Evolutionary conservation across 352 stramenopile genomes (phyloP).

Genomic region (Phytophthora constricta): DNA sequence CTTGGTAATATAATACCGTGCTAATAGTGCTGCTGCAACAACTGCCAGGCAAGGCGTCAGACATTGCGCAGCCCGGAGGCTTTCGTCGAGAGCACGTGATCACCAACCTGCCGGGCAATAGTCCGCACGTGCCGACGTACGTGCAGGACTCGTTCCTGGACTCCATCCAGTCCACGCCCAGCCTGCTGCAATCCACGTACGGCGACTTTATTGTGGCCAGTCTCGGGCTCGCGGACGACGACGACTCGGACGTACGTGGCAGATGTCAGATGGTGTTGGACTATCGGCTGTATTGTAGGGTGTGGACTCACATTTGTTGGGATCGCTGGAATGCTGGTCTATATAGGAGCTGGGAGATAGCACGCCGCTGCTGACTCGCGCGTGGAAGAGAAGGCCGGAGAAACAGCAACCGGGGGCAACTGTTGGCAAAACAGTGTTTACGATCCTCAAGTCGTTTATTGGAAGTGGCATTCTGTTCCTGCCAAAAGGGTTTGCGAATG

Average conservation of each 20-base stretch:
- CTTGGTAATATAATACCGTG: not conserved
- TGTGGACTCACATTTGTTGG: slow-evolving; percentile 12
- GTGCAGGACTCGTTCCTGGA: slow-evolving; percentile 62
- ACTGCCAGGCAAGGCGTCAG: slow-evolving; percentile 51
- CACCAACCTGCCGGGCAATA: slow-evolving; percentile 40
- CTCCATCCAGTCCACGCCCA: slow-evolving; percentile 42
- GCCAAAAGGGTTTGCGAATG: slow-evolving; percentile 70
- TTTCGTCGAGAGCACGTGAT: slow-evolving; percentile 69
- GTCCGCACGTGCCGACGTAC: slow-evolving; percentile 40
- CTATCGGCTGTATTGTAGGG: slow-evolving; percentile 8
- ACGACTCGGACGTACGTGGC: slow-evolving; percentile 44
- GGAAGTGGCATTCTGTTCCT: slow-evolving; percentile 75
- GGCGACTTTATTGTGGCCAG: slow-evolving; percentile 63
- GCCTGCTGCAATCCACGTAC: slow-evolving; percentile 56
- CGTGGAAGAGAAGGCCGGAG: slow-evolving; percentile 35
- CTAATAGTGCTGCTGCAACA: slow-evolving; percentile 1
- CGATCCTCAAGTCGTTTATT: slow-evolving; percentile 79
- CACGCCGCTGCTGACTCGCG: slow-evolving; percentile 47
- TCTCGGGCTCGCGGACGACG: slow-evolving; percentile 53
- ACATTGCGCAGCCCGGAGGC: slow-evolving; percentile 57
- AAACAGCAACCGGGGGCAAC: slow-evolving; percentile 41
- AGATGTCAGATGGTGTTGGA: slow-evolving; percentile 9
- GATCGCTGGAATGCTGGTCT: not conserved
- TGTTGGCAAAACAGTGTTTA: slow-evolving; percentile 65
- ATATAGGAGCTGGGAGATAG: slow-evolving; percentile 31